Base-by-base conservation (phyloP, 1,139 yeast genomes). In the Suhomyces bolitotheri region DNA sequence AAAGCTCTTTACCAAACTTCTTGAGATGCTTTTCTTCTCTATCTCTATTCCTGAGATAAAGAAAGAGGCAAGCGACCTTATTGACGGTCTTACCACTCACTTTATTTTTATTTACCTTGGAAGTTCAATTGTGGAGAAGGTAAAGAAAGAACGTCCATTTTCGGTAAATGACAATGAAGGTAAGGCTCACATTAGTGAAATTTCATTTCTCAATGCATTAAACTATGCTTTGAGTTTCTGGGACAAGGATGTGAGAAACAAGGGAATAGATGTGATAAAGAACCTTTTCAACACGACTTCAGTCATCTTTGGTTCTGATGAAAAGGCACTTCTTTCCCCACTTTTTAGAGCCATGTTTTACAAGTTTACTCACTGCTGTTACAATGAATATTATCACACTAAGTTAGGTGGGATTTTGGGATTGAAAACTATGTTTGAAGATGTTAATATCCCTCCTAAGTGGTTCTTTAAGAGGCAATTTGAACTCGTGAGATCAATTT, bases 391-490 rank as follows among this genome's bases (percentile, higher is more conserved):
- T 30, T 90, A 86, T 58, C 86, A 84, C 55, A 73, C 82, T 24
- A 92, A 94, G 50, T 72, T 87, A 14, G 97, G 97, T 7, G 97
- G 97, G 20, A 80, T 92, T 25, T 56, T 86, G 14, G 98, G 98
- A 19, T 67, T 94, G 35, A 73, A 78, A 46, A 77, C 89, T 1
- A 67, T 92, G 65, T 73, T 88, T 26, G 76, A 78, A 34, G 88
- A 82, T 33, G 65, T 87, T 28, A 73, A 68, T 1, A 76, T 87
- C 29, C 86, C 96, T 1, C 66, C 78, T 2, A 64, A 71, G 1
- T 89, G 95, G 82, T 80, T 92, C 49, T 74, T 76, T 38, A 74
- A 78, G 32, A 75, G 94, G 26, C 96, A 89, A 54, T 76, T 85
- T 47, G 97, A 92, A 54, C 71, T 92, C 30, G 81, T 88, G 3